Conservation (phyloP, 768 basidiomycete genomes). For the Mycena floridula region DNA sequence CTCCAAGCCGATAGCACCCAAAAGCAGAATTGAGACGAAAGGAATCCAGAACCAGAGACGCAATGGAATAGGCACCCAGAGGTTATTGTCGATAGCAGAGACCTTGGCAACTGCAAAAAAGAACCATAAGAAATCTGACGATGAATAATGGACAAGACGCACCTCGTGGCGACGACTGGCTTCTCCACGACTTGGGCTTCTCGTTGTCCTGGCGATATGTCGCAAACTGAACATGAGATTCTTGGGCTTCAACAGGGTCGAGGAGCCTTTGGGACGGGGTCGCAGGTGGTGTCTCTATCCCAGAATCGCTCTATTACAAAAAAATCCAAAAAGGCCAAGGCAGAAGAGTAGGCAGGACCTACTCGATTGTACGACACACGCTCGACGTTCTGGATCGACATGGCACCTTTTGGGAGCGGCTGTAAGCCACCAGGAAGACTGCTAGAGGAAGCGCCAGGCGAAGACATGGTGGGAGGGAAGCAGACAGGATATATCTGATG, state of each 20-base stretch:
- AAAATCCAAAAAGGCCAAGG: not conserved
- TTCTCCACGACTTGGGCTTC: not conserved
- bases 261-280: slow-evolving; percentile 6
- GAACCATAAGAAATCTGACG: not conserved
- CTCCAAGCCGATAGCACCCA: slow-evolving; percentile 22
- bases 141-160: not conserved
- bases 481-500: too few species aligned
- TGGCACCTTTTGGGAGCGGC: not conserved
- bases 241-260: slow-evolving; percentile 1
- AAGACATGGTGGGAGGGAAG: not conserved
- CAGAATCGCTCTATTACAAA: not conserved
- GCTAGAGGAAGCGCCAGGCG: not conserved
- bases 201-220: slow-evolving; percentile 3
- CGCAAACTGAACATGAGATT: slow-evolving; percentile 1
- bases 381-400: too few species aligned
- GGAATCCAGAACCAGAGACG: slow-evolving; percentile 21
- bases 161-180: slow-evolving; percentile 1
- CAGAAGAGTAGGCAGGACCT: not conserved
- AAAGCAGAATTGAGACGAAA: slow-evolving; percentile 17
- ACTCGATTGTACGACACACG: not conserved
- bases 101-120: not conserved
- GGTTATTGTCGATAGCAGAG: not conserved
- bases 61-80: slow-evolving; percentile 21
- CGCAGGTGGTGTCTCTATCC: slow-evolving; percentile 4
- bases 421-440: not conserved